phyloP scores from a whole-genome alignment of 768 basidiomycete genomes.

The Russula olivacea region DNA sequence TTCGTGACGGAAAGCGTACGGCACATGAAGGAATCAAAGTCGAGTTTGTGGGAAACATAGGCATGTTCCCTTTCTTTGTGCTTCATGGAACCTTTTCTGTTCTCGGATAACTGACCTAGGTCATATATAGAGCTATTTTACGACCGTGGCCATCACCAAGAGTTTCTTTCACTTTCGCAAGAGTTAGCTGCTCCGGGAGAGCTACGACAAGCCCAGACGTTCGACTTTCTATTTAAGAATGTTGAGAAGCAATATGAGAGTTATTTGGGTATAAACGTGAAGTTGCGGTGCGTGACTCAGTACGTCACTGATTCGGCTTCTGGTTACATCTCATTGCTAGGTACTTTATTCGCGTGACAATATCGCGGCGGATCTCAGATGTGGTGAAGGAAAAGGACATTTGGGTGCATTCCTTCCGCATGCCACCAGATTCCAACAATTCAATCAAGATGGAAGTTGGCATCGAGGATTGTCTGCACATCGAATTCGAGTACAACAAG shows the following conservation, averaged over 20 bases:
- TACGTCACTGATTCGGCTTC: neutral
- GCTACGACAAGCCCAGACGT: constrained; percentile 93
- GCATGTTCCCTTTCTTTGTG: constrained; percentile 38
- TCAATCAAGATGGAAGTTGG: constrained; percentile 99
- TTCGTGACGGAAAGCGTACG: constrained; percentile 92
- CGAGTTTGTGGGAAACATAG: constrained; percentile 94
- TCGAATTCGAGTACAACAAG: constrained; percentile 99
- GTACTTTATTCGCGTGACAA: constrained; percentile 87
- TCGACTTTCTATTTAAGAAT: constrained; percentile 97
- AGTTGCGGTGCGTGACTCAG: constrained; percentile 63
- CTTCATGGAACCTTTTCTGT: neutral
- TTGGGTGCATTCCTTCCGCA: constrained; percentile 98
- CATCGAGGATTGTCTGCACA: constrained; percentile 97
- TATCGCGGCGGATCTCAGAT: constrained; percentile 89
- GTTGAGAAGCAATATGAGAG: constrained; percentile 99
- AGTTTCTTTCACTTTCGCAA: constrained; percentile 92
- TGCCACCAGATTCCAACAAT: constrained; percentile 97
- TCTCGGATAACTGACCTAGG: neutral
- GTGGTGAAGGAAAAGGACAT: constrained; percentile 89
- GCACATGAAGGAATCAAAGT: constrained; percentile 95
- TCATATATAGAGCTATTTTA: constrained; percentile 72
- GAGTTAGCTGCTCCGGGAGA: constrained; percentile 96
- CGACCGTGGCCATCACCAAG: constrained; percentile 96
- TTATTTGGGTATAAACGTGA: constrained; percentile 97
- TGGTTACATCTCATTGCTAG: constrained; percentile 37